Base-by-base conservation (phyloP, 2,329 filamentous ascomycete genomes). In the Fusarium sp. region DNA sequence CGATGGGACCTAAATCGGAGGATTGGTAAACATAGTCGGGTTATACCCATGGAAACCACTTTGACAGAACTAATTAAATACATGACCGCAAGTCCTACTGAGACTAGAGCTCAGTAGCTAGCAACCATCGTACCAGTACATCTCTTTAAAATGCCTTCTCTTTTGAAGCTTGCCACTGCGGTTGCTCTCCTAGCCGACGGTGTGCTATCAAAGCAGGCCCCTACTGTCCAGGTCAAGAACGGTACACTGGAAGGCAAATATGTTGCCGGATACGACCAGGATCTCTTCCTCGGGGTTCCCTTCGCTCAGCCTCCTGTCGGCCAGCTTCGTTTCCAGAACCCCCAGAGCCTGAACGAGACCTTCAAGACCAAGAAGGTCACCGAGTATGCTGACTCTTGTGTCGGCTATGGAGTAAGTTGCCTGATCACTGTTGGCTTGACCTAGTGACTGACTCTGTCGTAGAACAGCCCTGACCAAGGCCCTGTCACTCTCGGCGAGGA, bases 341-440 rank as follows among this genome's bases (percentile, higher is more conserved):
- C 66, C 0, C 62, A 60, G 10, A 53, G 44, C 2, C 34, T 64
- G 30, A 67, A 69, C 8, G 40, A 52, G n/a, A 69, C 57, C 5
- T 72, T 68, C 12, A 36, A 63, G 1, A 49, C 47, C 4, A 62
- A 47, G 6, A 67, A 61, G n/a, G 69, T 67, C 0, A 72, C 65
- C 5, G 56, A 72, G 26, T 72, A 72, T 54, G 69, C 69, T 4
- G 69, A 68, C 10, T 72, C 69, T 42, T 72, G 69, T n/a, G 69
- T 72, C 3, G 69, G 69, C 10, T 72, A 72, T 45, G 69, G 69
- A 28, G 69, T 72, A 26, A 26, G 69, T 53, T 2, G 0, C 2
- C 6, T 4, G 1, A 4, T 1, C 4, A 0, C 1, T 12, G 0
- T 7, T 2, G 10, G 10, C 1, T 15, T 14, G 12, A 4, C 4